phyloP scores from a whole-genome alignment of 139 green algal species.

The Closterium sp. region DNA sequence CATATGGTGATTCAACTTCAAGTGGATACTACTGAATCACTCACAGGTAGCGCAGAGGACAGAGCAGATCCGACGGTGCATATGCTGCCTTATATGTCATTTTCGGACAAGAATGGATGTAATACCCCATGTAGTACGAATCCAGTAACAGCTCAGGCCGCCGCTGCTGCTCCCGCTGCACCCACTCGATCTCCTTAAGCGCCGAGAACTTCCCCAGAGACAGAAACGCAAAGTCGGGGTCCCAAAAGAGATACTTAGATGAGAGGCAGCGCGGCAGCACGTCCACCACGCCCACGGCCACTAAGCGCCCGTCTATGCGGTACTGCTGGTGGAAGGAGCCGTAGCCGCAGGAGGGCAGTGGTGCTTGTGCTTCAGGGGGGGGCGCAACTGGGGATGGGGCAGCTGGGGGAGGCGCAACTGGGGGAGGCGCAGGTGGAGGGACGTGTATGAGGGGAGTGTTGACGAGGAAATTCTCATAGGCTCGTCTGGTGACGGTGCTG shows the following conservation, averaged over 20 bases:
- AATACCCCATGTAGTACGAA: slow-evolving; percentile 95
- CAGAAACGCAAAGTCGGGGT: slow-evolving; percentile 71
- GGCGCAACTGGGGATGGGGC: neutral
- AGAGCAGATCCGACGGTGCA: slow-evolving; percentile 84
- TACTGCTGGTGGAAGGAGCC: slow-evolving; percentile 96
- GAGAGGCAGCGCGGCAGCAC: slow-evolving; percentile 57
- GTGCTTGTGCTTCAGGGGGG: neutral
- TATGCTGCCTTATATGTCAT: slow-evolving; percentile 89
- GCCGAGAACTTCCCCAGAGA: slow-evolving; percentile 63
- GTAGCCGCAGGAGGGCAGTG: slow-evolving; percentile 59
- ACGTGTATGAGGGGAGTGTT: slow-evolving; percentile 64
- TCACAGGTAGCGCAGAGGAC: slow-evolving; percentile 65
- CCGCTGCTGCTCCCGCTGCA: slow-evolving; percentile 44
- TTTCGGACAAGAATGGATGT: slow-evolving; percentile 91
- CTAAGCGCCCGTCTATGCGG: slow-evolving; percentile 78
- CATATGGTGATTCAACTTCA: too few species aligned
- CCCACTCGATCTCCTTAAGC: slow-evolving; percentile 83
- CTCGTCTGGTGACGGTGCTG: neutral
- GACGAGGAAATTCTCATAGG: slow-evolving; percentile 71
- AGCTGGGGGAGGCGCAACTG: neutral
- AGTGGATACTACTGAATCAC: too few species aligned
- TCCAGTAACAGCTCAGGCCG: slow-evolving; percentile 51
- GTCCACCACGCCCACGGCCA: slow-evolving; percentile 91
- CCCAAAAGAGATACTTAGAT: slow-evolving; percentile 93
- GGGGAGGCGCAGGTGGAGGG: neutral